phyloP scores from a whole-genome alignment of 1,284 basidiomycete species.

The Meira miltonrushii region DNA sequence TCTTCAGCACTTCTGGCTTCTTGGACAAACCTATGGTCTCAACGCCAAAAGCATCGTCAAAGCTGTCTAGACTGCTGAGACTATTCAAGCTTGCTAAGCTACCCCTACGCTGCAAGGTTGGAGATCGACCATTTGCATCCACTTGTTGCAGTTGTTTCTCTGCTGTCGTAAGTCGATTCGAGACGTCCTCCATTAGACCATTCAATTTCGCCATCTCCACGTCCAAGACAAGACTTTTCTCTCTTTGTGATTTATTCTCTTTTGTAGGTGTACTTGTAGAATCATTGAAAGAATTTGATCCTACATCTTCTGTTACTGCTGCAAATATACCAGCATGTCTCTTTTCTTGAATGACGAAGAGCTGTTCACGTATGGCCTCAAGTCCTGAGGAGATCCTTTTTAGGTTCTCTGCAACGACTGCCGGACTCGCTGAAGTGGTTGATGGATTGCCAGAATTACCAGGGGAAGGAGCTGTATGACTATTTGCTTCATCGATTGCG shows the following conservation, averaged over 20 bases:
- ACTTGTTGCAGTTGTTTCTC: conserved; percentile 58
- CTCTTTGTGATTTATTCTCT: conserved; percentile 3
- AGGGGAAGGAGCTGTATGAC: too few species aligned
- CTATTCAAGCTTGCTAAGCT: conserved; percentile 19
- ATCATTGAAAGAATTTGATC: neutral
- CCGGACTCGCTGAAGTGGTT: too few species aligned
- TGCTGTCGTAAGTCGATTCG: neutral
- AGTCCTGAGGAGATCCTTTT: conserved; percentile 2
- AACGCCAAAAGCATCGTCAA: conserved; percentile 19
- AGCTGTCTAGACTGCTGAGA: conserved; percentile 22
- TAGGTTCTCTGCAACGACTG: neutral
- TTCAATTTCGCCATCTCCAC: conserved; percentile 8
- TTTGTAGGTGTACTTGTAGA: neutral
- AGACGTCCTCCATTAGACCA: conserved; percentile 9
- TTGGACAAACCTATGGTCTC: neutral
- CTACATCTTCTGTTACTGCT: too few species aligned
- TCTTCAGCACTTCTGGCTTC: conserved; percentile 15
- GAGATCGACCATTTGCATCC: conserved; percentile 57
- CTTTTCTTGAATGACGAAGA: conserved; percentile 34
- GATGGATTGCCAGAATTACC: too few species aligned
- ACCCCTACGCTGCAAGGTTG: conserved; percentile 11
- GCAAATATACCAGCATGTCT: conserved; percentile 20
- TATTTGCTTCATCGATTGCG: too few species aligned
- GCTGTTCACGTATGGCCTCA: conserved; percentile 23
- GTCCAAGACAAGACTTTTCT: neutral